Percentiles rank a stretch among this genome's conserved stretches.
Conservation (phyloP, 2,329 filamentous ascomycete genomes). For the Neopestalotiopsis sp. region DNA sequence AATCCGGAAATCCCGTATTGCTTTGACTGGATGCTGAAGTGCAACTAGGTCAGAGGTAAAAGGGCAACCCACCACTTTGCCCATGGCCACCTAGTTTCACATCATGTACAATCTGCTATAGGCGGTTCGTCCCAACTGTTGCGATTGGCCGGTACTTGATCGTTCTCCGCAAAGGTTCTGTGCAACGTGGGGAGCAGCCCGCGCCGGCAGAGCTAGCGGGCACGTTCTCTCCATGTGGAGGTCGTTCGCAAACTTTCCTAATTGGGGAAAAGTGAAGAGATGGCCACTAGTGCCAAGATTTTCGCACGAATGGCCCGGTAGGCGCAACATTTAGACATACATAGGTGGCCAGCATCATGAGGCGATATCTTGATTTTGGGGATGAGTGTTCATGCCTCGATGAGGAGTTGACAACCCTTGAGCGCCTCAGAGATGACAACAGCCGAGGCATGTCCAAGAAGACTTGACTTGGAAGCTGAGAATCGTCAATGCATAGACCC, state of each 20-base stretch:
- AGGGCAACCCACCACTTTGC: background rate
- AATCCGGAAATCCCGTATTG: background rate
- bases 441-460: background rate
- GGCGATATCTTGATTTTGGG: background rate
- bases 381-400: background rate
- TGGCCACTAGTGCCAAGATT: background rate
- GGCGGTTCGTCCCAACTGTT: background rate
- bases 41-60: background rate
- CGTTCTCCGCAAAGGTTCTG: background rate
- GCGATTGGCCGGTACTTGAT: background rate
- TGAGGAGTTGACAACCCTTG: background rate
- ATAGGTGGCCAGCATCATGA: background rate
- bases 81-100: background rate
- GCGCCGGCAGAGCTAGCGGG: background rate
- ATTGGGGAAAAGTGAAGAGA: background rate
- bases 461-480: background rate
- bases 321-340: background rate
- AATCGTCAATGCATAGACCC: background rate
- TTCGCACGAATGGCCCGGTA: background rate
- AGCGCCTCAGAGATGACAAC: background rate
- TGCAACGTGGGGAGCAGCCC: background rate
- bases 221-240: background rate
- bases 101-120: background rate
- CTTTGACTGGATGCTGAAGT: background rate
- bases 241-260: constrained; percentile 1